Evolutionary conservation across 352 stramenopile genomes (phyloP).

Genomic region (Phytophthora litchii): DNA sequence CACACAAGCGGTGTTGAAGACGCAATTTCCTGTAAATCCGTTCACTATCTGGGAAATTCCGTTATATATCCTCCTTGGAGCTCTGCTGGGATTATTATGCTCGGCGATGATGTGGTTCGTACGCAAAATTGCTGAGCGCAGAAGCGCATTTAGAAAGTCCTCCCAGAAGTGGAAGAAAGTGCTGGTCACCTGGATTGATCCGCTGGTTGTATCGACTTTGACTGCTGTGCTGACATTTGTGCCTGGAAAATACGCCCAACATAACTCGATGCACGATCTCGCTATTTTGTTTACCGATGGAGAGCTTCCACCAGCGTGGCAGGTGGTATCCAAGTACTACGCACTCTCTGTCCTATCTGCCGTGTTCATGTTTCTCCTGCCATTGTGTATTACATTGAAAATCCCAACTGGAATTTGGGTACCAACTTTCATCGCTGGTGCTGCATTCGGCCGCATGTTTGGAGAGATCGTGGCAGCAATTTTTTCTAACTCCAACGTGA

Average conservation of each 20-base stretch:
- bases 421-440: slow-evolving; percentile 86
- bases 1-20: slow-evolving; percentile 55
- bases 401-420: slow-evolving; percentile 87
- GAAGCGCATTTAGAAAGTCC: slow-evolving; percentile 38
- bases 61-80: slow-evolving; percentile 66
- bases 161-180: slow-evolving; percentile 56
- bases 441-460: slow-evolving; percentile 79
- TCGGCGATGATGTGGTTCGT: slow-evolving; percentile 67
- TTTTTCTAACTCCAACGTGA: slow-evolving; percentile 19
- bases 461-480: slow-evolving; percentile 62
- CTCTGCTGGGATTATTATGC: slow-evolving; percentile 59
- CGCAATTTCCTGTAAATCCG: slow-evolving; percentile 50
- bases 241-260: slow-evolving; percentile 64
- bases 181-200: slow-evolving; percentile 70
- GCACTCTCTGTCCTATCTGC: slow-evolving; percentile 51
- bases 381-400: slow-evolving; percentile 82
- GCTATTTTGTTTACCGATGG: slow-evolving; percentile 64
- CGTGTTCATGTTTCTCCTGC: slow-evolving; percentile 68
- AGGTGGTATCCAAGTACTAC: slow-evolving; percentile 70
- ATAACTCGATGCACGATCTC: slow-evolving; percentile 65
- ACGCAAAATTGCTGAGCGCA: slow-evolving; percentile 56
- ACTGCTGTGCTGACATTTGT: slow-evolving; percentile 76
- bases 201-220: slow-evolving; percentile 64
- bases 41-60: slow-evolving; percentile 80
- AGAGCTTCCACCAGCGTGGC: slow-evolving; percentile 54